These are phyloP conservation scores for Penicillium mononematosum DNA, from an alignment of 495 filamentous ascomycete species.

Conservation along the genomic window DNA sequence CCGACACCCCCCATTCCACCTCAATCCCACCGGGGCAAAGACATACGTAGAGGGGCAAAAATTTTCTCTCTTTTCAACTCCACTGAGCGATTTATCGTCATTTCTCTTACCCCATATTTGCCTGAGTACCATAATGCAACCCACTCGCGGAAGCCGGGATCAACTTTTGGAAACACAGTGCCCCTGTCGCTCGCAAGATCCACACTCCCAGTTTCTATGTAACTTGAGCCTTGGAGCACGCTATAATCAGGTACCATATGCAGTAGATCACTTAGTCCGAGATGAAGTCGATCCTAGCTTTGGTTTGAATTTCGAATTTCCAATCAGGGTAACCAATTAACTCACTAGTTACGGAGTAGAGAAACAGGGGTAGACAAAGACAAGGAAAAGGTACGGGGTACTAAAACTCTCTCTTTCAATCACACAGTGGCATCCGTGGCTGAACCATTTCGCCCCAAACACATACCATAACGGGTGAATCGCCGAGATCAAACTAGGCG, in stretches of 20 bases:
- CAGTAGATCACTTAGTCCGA: conserved; percentile 11
- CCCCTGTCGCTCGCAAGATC: conserved; percentile 5
- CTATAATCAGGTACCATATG: conserved; percentile 8
- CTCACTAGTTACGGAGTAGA: background rate
- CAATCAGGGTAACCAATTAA: background rate
- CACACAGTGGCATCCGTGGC: conserved; percentile 1
- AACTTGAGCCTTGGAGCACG: background rate
- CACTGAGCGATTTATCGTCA: conserved; percentile 16
- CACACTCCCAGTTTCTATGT: background rate
- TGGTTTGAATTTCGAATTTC: background rate
- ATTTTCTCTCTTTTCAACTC: background rate
- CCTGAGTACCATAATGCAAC: background rate
- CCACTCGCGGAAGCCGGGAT: background rate
- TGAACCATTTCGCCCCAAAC: background rate
- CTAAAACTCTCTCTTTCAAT: background rate
- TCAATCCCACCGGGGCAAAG: background rate
- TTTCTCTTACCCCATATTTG: conserved; percentile 25
- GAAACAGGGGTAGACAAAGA: background rate
- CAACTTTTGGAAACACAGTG: background rate
- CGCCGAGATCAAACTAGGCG: background rate
- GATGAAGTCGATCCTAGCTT: conserved; percentile 1
- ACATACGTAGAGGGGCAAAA: background rate
- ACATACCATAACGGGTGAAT: conserved; percentile 1
- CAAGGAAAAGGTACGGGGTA: background rate
- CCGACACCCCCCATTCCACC: background rate